phyloP scores from a whole-genome alignment of 2,329 filamentous ascomycete genomes.

The Hypoxylon sp. region DNA sequence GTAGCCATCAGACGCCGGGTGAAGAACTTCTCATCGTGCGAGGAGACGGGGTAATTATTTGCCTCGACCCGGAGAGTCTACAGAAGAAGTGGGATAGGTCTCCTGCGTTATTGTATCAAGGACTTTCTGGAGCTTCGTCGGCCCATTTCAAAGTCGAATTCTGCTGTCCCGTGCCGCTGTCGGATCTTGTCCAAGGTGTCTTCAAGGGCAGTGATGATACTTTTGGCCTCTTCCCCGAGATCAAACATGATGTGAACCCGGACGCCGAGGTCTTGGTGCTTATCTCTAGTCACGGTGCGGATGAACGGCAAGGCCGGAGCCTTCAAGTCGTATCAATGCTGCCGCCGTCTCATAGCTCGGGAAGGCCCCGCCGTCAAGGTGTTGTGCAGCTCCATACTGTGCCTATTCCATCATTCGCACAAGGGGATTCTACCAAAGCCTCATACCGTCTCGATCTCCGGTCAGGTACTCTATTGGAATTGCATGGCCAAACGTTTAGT shows the following conservation, averaged over 20 bases:
- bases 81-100: slow-evolving; percentile 64
- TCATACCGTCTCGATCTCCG: slow-evolving; percentile 72
- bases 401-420: slow-evolving; percentile 40
- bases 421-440: slow-evolving; percentile 29
- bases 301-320: slow-evolving; percentile 48
- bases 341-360: slow-evolving; percentile 41
- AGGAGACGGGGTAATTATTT: slow-evolving; percentile 72
- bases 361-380: slow-evolving; percentile 38
- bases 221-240: slow-evolving; percentile 65
- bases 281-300: slow-evolving; percentile 59
- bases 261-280: slow-evolving; percentile 69
- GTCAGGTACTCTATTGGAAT: slow-evolving; percentile 74
- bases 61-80: slow-evolving; percentile 70
- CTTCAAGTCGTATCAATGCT: slow-evolving; percentile 51
- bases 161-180: slow-evolving; percentile 61
- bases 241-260: slow-evolving; percentile 60
- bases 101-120: slow-evolving; percentile 60
- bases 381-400: slow-evolving; percentile 51
- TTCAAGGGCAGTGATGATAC: slow-evolving; percentile 69
- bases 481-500: slow-evolving; percentile 67
- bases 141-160: slow-evolving; percentile 64
- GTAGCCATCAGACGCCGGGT: slow-evolving; percentile 25
- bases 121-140: slow-evolving; percentile 55
- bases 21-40: slow-evolving; percentile 69
- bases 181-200: slow-evolving; percentile 67